Conservation (phyloP, 2,329 filamentous ascomycete species). For the Ceratocystis colombiana region DNA sequence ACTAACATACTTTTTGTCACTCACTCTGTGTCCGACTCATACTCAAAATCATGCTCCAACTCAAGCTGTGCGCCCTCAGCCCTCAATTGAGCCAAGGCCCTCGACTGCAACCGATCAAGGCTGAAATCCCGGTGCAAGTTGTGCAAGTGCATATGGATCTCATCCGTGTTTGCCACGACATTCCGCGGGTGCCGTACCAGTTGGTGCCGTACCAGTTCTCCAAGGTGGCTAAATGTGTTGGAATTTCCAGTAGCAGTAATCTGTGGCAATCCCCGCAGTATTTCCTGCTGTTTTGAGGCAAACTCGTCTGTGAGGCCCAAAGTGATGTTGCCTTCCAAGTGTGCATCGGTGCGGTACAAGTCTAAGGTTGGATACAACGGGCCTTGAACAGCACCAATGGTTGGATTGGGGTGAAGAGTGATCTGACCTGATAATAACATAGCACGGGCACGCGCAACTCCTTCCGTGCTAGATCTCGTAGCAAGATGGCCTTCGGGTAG, state of each 20-base stretch:
- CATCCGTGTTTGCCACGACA: background rate
- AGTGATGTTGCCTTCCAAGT: slow-evolving; percentile 37
- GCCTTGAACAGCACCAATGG: slow-evolving; percentile 48
- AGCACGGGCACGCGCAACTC: slow-evolving; percentile 29
- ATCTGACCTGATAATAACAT: slow-evolving; percentile 38
- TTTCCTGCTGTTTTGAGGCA: slow-evolving; percentile 14
- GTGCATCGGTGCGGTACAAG: slow-evolving; percentile 42
- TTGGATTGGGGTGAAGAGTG: slow-evolving; percentile 36
- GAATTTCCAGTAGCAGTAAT: background rate
- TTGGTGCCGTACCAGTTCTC: background rate
- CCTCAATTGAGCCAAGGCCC: slow-evolving; percentile 26
- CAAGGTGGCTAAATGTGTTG: background rate
- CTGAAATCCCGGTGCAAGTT: slow-evolving; percentile 32
- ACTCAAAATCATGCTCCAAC: slow-evolving; percentile 28
- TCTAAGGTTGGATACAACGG: slow-evolving; percentile 40
- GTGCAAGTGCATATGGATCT: slow-evolving; percentile 27
- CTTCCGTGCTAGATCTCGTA: slow-evolving; percentile 24
- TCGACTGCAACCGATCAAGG: slow-evolving; percentile 26
- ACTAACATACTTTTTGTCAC: background rate
- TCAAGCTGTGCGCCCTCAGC: slow-evolving; percentile 30
- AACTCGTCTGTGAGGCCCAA: slow-evolving; percentile 9
- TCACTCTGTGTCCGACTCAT: slow-evolving; percentile 30
- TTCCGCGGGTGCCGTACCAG: background rate
- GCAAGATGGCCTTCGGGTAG: slow-evolving; percentile 31
- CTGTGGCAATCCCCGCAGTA: background rate